Percentiles rank a stretch among this genome's conserved stretches.
Conservation (phyloP, 148 eudicot genomes). For the Silene uniflora region DNA sequence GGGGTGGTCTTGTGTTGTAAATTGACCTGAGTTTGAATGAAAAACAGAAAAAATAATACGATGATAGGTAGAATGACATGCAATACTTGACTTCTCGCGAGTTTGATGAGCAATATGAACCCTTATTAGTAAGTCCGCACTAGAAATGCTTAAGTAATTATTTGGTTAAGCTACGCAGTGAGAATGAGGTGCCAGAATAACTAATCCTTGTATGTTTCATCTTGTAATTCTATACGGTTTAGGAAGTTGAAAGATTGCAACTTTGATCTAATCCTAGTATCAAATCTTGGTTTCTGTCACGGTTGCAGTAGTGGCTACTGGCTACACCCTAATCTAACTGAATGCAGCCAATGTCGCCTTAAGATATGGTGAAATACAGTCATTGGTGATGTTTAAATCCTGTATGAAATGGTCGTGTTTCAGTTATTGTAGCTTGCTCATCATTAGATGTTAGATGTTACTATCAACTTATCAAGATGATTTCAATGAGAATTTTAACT, state of each 20-base stretch:
- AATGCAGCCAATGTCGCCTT: no score
- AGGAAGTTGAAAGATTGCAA: not conserved
- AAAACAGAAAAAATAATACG: not conserved
- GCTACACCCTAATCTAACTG: no score
- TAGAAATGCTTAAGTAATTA: constrained; percentile 1
- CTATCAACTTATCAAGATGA: not conserved
- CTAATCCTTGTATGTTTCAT: not conserved
- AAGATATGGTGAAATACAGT: no score
- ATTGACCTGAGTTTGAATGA: no score
- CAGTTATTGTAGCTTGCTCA: not conserved
- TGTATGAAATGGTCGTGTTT: no score
- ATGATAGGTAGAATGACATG: not conserved
- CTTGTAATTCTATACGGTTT: not conserved
- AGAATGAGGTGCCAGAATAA: not conserved
- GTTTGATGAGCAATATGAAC: not conserved
- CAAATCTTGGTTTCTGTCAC: no score
- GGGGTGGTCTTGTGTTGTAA: no score
- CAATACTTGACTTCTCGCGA: not conserved
- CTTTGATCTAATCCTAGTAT: not conserved
- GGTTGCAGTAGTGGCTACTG: no score
- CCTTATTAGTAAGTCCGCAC: not conserved
- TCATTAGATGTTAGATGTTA: not conserved
- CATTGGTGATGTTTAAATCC: no score
- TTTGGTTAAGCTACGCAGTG: not conserved
- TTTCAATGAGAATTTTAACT: not conserved